These are phyloP conservation scores for Stachybotrys chlorohalonatus DNA, from an alignment of 2,329 filamentous ascomycete species.

Conservation along the genomic window DNA sequence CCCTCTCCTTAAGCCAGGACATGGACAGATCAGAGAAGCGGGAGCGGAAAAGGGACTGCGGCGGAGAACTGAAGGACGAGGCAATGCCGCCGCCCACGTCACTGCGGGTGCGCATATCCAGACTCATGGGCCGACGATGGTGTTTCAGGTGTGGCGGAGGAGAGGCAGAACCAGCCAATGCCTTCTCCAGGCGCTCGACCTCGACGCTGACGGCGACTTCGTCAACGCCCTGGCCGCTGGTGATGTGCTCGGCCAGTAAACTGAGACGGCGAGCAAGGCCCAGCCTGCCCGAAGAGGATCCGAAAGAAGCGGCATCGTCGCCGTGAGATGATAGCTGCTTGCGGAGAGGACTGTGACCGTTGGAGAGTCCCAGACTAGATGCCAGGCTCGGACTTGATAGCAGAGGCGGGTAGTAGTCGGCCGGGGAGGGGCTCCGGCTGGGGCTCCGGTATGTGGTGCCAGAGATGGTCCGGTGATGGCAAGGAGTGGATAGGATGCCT, in stretches of 20 bases:
- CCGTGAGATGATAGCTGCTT: slow-evolving; percentile 13
- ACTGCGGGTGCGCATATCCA: slow-evolving; percentile 16
- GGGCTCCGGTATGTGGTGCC: slow-evolving; percentile 1
- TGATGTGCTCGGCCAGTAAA: slow-evolving; percentile 28
- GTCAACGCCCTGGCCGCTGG: slow-evolving; percentile 22
- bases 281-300: slow-evolving; percentile 2
- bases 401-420: slow-evolving; percentile 14
- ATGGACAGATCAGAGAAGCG: slow-evolving; percentile 30
- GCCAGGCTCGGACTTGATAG: slow-evolving; percentile 23
- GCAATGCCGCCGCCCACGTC: slow-evolving; percentile 7
- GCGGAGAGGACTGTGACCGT: slow-evolving; percentile 19
- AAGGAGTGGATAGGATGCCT: neutral
- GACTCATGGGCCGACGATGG: slow-evolving; percentile 8
- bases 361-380: slow-evolving; percentile 22
- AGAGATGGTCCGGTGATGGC: neutral
- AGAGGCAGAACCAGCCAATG: slow-evolving; percentile 9
- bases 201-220: slow-evolving; percentile 25
- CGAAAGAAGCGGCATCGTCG: neutral
- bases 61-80: slow-evolving; percentile 24
- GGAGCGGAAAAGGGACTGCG: slow-evolving; percentile 26
- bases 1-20: slow-evolving; percentile 19
- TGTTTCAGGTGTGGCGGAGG: neutral
- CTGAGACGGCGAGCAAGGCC: slow-evolving; percentile 33
- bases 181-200: slow-evolving; percentile 27
- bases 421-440: neutral